Percentiles rank a stretch among this genome's conserved stretches.
phyloP scores from a whole-genome alignment of 768 basidiomycete genomes.

The Cyclocybe cylindracea region DNA sequence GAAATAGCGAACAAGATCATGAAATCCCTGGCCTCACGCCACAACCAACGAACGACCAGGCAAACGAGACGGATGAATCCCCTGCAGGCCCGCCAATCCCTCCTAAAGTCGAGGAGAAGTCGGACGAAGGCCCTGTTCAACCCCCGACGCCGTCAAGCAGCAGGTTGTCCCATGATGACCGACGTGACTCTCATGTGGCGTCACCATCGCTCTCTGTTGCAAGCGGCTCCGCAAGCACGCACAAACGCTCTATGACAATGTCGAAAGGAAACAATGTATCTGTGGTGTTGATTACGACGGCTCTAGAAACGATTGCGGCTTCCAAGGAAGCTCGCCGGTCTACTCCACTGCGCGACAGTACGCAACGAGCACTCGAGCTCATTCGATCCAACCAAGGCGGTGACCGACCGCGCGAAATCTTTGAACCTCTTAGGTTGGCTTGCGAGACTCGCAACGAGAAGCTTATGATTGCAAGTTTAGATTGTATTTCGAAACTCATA shows the following conservation, averaged over 20 bases:
- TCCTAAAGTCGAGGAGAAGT: conserved; percentile 12
- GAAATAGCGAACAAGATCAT: not conserved
- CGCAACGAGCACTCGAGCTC: conserved; percentile 80
- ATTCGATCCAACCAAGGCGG: conserved; percentile 74
- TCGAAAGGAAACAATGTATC: conserved; percentile 76
- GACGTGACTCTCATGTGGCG: conserved; percentile 21
- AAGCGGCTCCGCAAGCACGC: conserved; percentile 25
- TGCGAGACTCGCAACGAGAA: conserved; percentile 95
- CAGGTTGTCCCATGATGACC: conserved; percentile 9
- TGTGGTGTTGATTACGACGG: conserved; percentile 78
- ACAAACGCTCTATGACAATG: conserved; percentile 61
- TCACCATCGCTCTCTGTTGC: conserved; percentile 25
- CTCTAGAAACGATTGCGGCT: conserved; percentile 81
- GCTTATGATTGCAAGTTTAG: conserved; percentile 94
- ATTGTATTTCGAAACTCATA: conserved; percentile 96
- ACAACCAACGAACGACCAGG: too few species aligned
- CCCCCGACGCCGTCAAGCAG: conserved; percentile 1
- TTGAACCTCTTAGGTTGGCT: conserved; percentile 93
- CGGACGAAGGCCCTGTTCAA: not conserved
- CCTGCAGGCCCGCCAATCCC: conserved; percentile 14
- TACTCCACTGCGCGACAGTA: conserved; percentile 76
- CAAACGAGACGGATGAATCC: not conserved
- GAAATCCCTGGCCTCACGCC: not conserved
- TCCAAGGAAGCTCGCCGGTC: conserved; percentile 91
- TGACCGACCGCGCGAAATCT: conserved; percentile 81